A percentile compares a stretch with the other conserved stretches of the same genome.
phyloP scores from a whole-genome alignment of 345 rosid genomes.

The Salix dunnii region DNA sequence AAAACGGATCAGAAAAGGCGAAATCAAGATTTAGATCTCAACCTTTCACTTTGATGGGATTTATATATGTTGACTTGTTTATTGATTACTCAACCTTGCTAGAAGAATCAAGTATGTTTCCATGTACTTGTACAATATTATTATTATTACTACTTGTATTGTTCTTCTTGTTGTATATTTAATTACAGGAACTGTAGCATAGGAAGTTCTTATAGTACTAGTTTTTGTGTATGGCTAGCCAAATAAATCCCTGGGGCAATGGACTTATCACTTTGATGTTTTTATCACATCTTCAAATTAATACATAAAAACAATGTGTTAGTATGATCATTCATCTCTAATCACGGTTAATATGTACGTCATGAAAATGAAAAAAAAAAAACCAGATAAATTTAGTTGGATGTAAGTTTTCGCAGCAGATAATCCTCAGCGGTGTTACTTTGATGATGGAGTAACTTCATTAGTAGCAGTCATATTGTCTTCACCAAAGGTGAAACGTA shows the following conservation, averaged over 20 bases:
- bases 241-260: background rate
- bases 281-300: background rate
- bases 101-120: background rate
- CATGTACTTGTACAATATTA: background rate
- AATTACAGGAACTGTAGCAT: background rate
- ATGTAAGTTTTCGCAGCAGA: too few species aligned
- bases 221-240: background rate
- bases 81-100: background rate
- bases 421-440: too few species aligned
- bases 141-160: background rate
- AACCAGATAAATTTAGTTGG: too few species aligned
- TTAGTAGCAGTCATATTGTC: too few species aligned
- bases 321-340: too few species aligned
- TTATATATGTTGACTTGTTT: background rate
- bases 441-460: too few species aligned
- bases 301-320: too few species aligned
- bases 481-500: too few species aligned
- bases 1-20: background rate
- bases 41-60: slow-evolving; percentile 23
- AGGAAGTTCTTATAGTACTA: background rate
- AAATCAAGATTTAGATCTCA: slow-evolving; percentile 22
- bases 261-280: slow-evolving; percentile 18
- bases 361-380: too few species aligned
- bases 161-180: background rate
- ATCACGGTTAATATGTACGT: too few species aligned